Evolutionary conservation across 2,329 filamentous ascomycete species (phyloP), one percentile per base, ranked within the genome.

Genomic region (Pyrenochaeta sp.): DNA sequence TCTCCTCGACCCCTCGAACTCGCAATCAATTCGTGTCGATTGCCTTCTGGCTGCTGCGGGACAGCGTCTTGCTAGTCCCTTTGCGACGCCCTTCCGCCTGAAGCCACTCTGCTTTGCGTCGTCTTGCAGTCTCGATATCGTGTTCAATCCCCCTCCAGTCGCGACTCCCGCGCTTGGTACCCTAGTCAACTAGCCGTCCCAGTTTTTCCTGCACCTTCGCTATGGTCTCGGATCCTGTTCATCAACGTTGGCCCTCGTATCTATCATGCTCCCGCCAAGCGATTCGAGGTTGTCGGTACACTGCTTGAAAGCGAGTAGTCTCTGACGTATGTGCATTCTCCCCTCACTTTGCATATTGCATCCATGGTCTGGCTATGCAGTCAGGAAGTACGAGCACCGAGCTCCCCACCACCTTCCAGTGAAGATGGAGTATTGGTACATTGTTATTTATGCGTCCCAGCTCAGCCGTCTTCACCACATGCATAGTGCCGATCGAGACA

Each of bases 81-180:
- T 67, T 66, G 66, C 65, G 63, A 72, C 63, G 64, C 69, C 56
- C 59, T 64, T 63, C 63, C 64, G 57, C 61, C 61, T 60, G 61
- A 67, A 66, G 68, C 68, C 64, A 69, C 67, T 61, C 69, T 71
- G 67, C 67, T 68, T 65, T 68, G 67, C 68, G 64, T 66, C 53
- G 46, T 54, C 55, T 58, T 58, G 52, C 63, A 64, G 56, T 71
- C 72, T 68, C 68, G 62, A 70, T 72, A 67, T 70, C 71, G 67
- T 73, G 64, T 70, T 66, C 67, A 67, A 49, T 55, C 63, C 54
- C 62, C 60, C 67, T 71, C 72, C 71, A 72, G 62, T 71, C 58
- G 70, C 72, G 68, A 72, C 67, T 73, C 68, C 64, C 69, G 72
- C 72, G 68, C 65, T 63, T 57, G 57, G 55, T 58, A 59, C 57